Base-by-base conservation (phyloP, 371 early-diverging fungal genomes). In the Mortierella sp. region DNA sequence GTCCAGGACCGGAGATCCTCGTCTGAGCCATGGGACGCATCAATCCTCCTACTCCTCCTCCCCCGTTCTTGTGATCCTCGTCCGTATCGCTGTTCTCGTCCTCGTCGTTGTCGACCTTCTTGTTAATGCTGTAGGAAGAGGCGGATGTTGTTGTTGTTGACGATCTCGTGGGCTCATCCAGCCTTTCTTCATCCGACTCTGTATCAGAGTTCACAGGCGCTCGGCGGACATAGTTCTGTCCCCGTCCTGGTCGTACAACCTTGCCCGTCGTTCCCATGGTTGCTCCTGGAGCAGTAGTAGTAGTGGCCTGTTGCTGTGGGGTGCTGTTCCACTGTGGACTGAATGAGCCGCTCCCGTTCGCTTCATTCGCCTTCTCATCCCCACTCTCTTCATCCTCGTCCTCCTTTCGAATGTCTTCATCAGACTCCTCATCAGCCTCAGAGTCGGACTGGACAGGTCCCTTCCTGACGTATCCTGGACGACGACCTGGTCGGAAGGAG, bases 191-290 rank as follows among this genome's bases (percentile, higher is more conserved):
- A 16, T 82, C 83, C 13, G 84, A 77, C 51, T 80, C 84, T 14
- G 80, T 75, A 44, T 83, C 84, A 5, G 84, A 83, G 54, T 75
- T 75, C 54, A 75, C 73, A 34, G 84, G 84, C 9, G 80, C 69
- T n/a, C 78, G 77, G 6, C 84, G 74, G 14, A 80, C 73, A 75
- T 83, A 83, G 75, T 83, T 83, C 28, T 83, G 80, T 8, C 84
- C 84, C 5, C 75, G 84, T 3, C 84, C 84, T 19, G 78, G 84
- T n/a, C 80, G 74, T 11, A 40, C 72, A 16, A 43, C 46, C 6
- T 8, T 61, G 61, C 31, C 55, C 19, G 34, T 34, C 21, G 48
- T 71, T 19, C 34, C 48, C 71, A 9, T 51, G 24, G 16, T 40
- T 37, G 51, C 37, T 40, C 69, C 21, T 57, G 48, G 14, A 34